phyloP scores from a whole-genome alignment of 2,329 filamentous ascomycete species.

The Blastomyces gilchristii region DNA sequence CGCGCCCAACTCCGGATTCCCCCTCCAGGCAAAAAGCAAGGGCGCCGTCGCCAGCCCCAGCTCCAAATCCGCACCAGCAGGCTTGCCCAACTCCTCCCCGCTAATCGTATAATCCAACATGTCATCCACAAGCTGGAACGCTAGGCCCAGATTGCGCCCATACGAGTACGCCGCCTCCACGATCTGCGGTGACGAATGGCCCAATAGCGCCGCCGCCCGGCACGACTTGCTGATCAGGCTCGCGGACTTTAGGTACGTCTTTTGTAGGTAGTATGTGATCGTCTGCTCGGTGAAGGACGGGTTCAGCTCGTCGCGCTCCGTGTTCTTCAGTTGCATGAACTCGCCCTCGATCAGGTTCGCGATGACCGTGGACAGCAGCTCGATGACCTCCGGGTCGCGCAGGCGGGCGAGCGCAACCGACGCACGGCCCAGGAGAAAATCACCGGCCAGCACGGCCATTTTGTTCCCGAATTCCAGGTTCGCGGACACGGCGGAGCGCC shows the following conservation, averaged over 20 bases:
- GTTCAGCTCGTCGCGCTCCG: constrained; percentile 71
- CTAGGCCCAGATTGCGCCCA: constrained; percentile 84
- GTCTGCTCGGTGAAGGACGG: constrained; percentile 82
- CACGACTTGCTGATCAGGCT: constrained; percentile 95
- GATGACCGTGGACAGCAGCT: constrained; percentile 90
- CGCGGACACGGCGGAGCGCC: constrained; percentile 74
- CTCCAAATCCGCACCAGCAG: constrained; percentile 86
- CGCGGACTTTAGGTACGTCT: constrained; percentile 96
- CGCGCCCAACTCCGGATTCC: constrained; percentile 69
- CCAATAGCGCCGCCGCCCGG: constrained; percentile 76
- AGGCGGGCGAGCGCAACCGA: constrained; percentile 87
- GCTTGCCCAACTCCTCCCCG: constrained; percentile 80
- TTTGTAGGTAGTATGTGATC: constrained; percentile 87
- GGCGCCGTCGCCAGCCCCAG: constrained; percentile 89
- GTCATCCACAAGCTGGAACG: constrained; percentile 96
- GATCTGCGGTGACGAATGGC: constrained; percentile 62
- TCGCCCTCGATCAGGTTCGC: constrained; percentile 96
- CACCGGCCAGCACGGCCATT: constrained; percentile 96
- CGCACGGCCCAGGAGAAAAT: constrained; percentile 85
- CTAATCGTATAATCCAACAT: constrained; percentile 93
- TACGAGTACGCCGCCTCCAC: constrained; percentile 89
- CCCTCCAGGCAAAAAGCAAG: constrained; percentile 89
- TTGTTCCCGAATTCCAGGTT: constrained; percentile 98
- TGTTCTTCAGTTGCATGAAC: constrained; percentile 99
- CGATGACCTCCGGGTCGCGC: constrained; percentile 85